These are phyloP conservation scores for Chaetomium fimeti DNA, from an alignment of 495 filamentous ascomycete species.

Conservation along the genomic window DNA sequence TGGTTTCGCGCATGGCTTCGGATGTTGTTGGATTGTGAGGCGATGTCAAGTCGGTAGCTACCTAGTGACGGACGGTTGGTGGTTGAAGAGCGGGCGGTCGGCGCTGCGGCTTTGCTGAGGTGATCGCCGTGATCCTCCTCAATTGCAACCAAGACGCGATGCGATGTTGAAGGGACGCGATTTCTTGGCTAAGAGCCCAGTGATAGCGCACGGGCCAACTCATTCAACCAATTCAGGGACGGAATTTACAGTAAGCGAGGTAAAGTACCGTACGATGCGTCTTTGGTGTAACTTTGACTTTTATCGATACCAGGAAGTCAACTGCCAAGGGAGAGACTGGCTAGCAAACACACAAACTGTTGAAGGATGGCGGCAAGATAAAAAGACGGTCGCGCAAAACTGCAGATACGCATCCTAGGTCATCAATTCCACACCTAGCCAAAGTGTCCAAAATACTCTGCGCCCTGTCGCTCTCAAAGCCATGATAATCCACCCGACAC, in stretches of 20 bases:
- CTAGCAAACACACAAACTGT: too few species aligned
- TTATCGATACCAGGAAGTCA: too few species aligned
- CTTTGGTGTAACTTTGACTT: too few species aligned
- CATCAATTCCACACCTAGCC: too few species aligned
- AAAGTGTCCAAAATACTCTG: too few species aligned
- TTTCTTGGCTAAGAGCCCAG: conserved; percentile 13
- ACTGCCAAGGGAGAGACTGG: too few species aligned
- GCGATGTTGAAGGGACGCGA: conserved; percentile 10
- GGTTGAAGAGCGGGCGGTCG: not conserved
- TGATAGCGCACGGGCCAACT: not conserved
- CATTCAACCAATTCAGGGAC: not conserved
- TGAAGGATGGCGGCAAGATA: too few species aligned
- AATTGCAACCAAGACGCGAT: not conserved
- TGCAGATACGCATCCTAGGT: not conserved
- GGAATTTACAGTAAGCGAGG: too few species aligned
- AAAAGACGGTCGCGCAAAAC: too few species aligned
- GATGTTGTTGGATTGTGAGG: too few species aligned
- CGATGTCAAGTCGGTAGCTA: not conserved
- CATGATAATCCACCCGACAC: not conserved
- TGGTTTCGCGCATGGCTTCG: not conserved
- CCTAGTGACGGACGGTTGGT: too few species aligned
- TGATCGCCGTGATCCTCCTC: conserved; percentile 1
- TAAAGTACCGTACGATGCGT: too few species aligned
- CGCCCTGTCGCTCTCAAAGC: not conserved
- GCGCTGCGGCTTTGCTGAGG: not conserved